Conservation (phyloP, 2,329 filamentous ascomycete species). For the Cladorrhinum sp. region DNA sequence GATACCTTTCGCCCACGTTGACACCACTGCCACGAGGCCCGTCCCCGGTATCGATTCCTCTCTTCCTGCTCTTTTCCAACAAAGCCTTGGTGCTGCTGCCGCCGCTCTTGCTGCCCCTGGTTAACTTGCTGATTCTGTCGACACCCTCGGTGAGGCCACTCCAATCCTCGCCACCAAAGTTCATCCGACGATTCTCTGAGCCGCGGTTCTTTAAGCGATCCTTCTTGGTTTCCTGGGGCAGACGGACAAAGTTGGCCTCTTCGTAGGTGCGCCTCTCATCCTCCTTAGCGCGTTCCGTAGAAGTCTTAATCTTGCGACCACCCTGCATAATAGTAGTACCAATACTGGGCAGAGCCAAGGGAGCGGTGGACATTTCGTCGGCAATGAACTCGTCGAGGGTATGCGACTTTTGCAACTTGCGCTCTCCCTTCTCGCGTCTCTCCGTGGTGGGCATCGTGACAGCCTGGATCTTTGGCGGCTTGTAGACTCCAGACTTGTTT, state of each 20-base stretch:
- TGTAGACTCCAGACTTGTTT: slow-evolving; percentile 71
- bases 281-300: slow-evolving; percentile 72
- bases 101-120: slow-evolving; percentile 59
- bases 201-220: slow-evolving; percentile 65
- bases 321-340: slow-evolving; percentile 81
- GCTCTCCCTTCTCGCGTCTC: slow-evolving; percentile 58
- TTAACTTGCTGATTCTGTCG: slow-evolving; percentile 81
- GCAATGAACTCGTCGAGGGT: slow-evolving; percentile 90
- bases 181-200: slow-evolving; percentile 58
- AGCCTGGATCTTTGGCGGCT: slow-evolving; percentile 82
- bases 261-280: slow-evolving; percentile 81
- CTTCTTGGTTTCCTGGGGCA: slow-evolving; percentile 87
- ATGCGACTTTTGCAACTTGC: slow-evolving; percentile 67
- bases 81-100: slow-evolving; percentile 56
- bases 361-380: slow-evolving; percentile 77
- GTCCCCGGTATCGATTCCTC: slow-evolving; percentile 65
- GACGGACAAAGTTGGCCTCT: slow-evolving; percentile 83
- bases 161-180: slow-evolving; percentile 90
- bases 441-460: slow-evolving; percentile 74
- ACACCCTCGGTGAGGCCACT: slow-evolving; percentile 77
- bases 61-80: slow-evolving; percentile 83
- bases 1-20: slow-evolving; percentile 71
- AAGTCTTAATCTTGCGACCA: slow-evolving; percentile 76
- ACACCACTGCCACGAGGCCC: slow-evolving; percentile 62
- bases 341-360: slow-evolving; percentile 82